Conservation (phyloP, 805 yeast genomes). For the Myxozyma kluyveri region DNA sequence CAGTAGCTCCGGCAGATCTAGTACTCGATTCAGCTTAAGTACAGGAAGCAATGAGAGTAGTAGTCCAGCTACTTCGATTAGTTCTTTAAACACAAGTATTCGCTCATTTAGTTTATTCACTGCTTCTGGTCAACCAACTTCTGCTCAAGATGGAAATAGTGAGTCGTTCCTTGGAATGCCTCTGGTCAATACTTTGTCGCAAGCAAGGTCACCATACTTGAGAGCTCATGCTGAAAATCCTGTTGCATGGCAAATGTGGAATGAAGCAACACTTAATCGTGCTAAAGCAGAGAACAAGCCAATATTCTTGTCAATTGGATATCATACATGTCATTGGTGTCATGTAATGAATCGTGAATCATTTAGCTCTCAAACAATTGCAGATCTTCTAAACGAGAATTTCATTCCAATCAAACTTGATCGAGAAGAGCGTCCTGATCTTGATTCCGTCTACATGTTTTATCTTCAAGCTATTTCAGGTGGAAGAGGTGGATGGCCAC, state of each 20-base stretch:
- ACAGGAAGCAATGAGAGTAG: no score
- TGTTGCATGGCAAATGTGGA: conserved; percentile 43
- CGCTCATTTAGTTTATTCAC: no score
- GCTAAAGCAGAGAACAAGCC: conserved; percentile 39
- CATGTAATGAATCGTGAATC: conserved; percentile 41
- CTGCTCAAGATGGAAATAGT: not conserved
- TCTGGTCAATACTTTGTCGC: conserved; percentile 21
- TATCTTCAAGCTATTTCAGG: conserved; percentile 38
- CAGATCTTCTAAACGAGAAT: conserved; percentile 35
- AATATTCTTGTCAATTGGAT: conserved; percentile 41
- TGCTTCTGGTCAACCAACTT: no score
- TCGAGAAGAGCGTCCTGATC: conserved; percentile 43
- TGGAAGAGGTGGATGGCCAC: conserved; percentile 42
- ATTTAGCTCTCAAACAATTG: conserved; percentile 34
- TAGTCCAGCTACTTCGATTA: no score
- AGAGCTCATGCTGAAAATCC: conserved; percentile 34
- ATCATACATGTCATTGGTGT: conserved; percentile 42
- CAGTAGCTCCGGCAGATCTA: not conserved
- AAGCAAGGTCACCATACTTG: conserved; percentile 25
- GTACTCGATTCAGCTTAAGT: no score
- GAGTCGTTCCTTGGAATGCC: conserved; percentile 25
- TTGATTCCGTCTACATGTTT: conserved; percentile 42
- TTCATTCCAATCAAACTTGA: conserved; percentile 42
- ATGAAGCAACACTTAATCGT: conserved; percentile 34
- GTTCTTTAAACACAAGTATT: no score